Evolutionary conservation across 2,329 filamentous ascomycete genomes (phyloP), one percentile per base, ranked within the genome.

Genomic region (Colletotrichum cordylinicola): DNA sequence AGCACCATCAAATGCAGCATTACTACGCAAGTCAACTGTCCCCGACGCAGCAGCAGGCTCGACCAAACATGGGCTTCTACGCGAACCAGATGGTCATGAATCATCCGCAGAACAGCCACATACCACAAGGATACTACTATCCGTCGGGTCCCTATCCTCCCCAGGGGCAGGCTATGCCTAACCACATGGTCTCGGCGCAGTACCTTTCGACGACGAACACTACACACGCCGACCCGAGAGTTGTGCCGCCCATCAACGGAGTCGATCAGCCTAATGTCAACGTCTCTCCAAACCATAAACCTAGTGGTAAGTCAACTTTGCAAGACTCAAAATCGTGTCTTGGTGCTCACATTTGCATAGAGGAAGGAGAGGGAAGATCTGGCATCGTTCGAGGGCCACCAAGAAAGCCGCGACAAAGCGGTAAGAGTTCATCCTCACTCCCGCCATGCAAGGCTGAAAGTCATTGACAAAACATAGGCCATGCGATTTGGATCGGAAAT

Each of bases 401-500:
- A 3, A 84, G 89, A 75, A 91, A 91, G 77, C 89, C 91, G 75
- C 88, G 89, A 75, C 91, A 93, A 82, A 93, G 89, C 81, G 91
- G 91, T 93, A 84, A 71, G 66, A 31, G 18, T 10, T 21, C 27
- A 62, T 61, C 29, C 76, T 70, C 48, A 78, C 79, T 16, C 55
- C 73, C 67, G 60, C 61, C 61, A 31, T 76, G 72, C 77, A 71
- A 73, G 9, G 52, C 13, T 16, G 8, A n/a, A 33, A 58, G 9
- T 58, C 35, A 61, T 75, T 80, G 67, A 82, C 67, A n/a, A 68
- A 9, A 8, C 39, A 68, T 89, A 87, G 96, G 96, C 2, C 94
- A 98, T 82, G 96, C 96, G 1, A 92, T 98, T 24, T 98, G 97
- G 96, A 95, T 98, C 33, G 97, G 97, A 55, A 98, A 98, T 82